Base-by-base conservation (phyloP, 2,329 filamentous ascomycete genomes). In the Harringtonia lauricola region DNA sequence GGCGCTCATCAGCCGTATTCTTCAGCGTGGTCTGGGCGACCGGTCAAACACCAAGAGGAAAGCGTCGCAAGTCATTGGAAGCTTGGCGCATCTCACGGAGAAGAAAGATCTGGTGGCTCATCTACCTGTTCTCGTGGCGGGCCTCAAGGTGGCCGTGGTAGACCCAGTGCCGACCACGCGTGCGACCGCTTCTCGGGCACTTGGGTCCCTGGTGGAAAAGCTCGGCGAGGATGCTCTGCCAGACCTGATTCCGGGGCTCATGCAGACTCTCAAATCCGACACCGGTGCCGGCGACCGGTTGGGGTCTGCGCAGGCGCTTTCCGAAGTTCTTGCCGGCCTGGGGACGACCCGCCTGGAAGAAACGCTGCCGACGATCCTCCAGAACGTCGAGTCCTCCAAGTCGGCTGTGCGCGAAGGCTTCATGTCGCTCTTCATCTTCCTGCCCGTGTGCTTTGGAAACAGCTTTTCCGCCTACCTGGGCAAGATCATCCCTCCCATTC, bases 341-440 rank as follows among this genome's bases (percentile, higher is more conserved):
- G 92, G 94, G 52, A 98, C 92, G 1, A 76, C 83, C 41, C 84
- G 92, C 53, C 69, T 98, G 53, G 92, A 98, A 63, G 94, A 98
- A 64, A 96, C 89, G 6, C 70, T 98, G 37, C 94, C 92, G 33
- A 95, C 90, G 13, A 95, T 98, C 54, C 67, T 98, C 34, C 90
- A 96, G 57, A 98, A 98, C 57, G 90, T 95, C 52, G 81, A 87
- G 53, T 96, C 90, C 55, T 79, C 83, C 53, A 95, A 95, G 64
- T 62, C 92, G 17, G 80, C 88, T 43, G 87, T 98, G 51, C 81
- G 92, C 55, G 92, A 98, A 70, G 92, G 92, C 37, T 98, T 98
- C 69, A 98, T 98, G 92, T 95, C 92, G 8, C 75, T 98, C 34
- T 98, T 98, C 66, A 96, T 98, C 53, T 98, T 95, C 75, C 79